A percentile compares a stretch with the other conserved stretches of the same genome.
phyloP scores from a whole-genome alignment of 306 rosid species.

The Geum urbanum region DNA sequence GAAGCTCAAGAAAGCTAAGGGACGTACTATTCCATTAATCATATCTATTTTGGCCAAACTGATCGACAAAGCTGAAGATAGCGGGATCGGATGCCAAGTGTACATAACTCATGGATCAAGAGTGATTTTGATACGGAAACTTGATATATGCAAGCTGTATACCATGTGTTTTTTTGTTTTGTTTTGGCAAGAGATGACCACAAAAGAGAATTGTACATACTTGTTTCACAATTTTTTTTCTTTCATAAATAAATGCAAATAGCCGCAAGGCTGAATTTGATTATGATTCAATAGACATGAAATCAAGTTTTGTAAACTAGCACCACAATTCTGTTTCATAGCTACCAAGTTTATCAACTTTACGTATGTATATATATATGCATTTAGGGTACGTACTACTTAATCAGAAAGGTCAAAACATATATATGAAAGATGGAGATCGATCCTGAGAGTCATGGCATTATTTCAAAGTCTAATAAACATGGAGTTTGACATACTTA shows the following conservation, averaged over 20 bases:
- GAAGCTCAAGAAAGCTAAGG: neutral
- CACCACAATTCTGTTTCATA: too few species aligned
- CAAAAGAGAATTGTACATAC: constrained; percentile 6
- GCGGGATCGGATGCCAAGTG: constrained; percentile 3
- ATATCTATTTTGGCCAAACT: neutral
- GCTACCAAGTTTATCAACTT: too few species aligned
- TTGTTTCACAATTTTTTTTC: neutral
- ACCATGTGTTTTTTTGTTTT: neutral
- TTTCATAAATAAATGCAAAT: neutral
- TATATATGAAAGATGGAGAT: neutral
- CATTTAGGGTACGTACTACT: too few species aligned
- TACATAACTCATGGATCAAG: neutral
- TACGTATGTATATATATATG: too few species aligned
- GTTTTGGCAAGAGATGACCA: constrained; percentile 5
- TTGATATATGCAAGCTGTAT: neutral
- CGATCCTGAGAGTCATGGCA: neutral
- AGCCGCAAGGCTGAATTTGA: constrained; percentile 3
- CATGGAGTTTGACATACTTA: neutral
- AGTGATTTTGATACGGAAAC: neutral
- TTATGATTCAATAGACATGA: constrained; percentile 7
- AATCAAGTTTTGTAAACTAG: neutral
- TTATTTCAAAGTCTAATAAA: neutral
- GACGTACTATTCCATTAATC: neutral
- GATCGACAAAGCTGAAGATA: neutral
- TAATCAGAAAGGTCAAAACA: neutral